Base-by-base conservation (phyloP, 2,329 filamentous ascomycete species). In the Aschersonia sp. region DNA sequence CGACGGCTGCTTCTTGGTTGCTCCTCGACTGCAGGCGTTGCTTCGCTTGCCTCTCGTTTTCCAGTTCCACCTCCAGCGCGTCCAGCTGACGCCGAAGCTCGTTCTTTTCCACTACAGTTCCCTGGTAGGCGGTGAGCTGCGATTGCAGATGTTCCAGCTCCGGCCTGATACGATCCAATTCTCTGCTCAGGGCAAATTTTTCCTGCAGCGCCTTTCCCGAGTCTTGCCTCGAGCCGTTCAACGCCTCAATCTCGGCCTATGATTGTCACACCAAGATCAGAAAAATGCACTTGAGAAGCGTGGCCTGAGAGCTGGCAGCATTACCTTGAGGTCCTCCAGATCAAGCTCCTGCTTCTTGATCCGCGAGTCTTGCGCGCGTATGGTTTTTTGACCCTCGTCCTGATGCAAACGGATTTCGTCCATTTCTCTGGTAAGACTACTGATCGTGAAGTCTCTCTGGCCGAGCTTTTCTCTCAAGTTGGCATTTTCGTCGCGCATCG, bases 51-150 rank as follows among this genome's bases (percentile, higher is more conserved):
- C 65, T 90, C 60, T 92, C 86, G 54, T 85, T 86, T 53, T 89
- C 86, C 2, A 95, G 72, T 56, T 94, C 85, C 42, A 87, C 80
- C 61, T 94, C 85, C 2, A 89, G 64, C 2, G 82, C 79, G 57
- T 75, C 82, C 31, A 95, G 63, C 63, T 92, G 85, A 44, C 85
- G 81, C 59, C 92, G 82, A 11, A 96, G 66, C 2, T 83, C 75
- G 43, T 90, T 71, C 62, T 94, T 95, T 59, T 94, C 87, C 1
- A 83, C 72, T 12, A 94, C 69, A 9, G 86, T 68, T 2, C 76
- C 73, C 57, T 88, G 81, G 47, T 89, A 79, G 11, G 72, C 69
- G 31, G 67, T 58, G 9, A 79, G 60, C 55, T 79, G 75, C 2
- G 73, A 70, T 52, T 68, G 67, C 30, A 80, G 64, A 48, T 78